Conservation (phyloP, 768 basidiomycete genomes). For the Mycena maculata region DNA sequence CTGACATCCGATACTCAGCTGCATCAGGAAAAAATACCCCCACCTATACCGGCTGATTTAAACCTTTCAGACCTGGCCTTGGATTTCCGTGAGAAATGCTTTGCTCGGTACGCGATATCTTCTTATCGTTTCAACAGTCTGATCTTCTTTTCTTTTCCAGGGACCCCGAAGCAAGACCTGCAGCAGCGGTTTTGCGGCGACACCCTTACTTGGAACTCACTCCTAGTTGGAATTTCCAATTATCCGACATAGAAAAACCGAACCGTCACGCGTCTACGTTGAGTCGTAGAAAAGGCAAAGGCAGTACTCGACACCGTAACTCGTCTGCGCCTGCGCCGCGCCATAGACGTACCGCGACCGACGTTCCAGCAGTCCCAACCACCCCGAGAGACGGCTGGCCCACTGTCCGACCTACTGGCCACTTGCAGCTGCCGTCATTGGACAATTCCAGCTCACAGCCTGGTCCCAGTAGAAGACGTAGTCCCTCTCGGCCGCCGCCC, state of each 20-base stretch:
- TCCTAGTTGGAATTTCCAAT: slow-evolving; percentile 58
- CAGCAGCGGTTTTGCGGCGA: slow-evolving; percentile 68
- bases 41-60: slow-evolving; percentile 81
- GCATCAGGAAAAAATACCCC: slow-evolving; percentile 71
- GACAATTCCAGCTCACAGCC: slow-evolving; percentile 13
- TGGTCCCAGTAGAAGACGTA: background rate
- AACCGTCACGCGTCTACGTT: background rate
- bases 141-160: slow-evolving; percentile 47
- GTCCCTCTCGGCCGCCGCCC: slow-evolving; percentile 21
- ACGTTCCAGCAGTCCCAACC: slow-evolving; percentile 25
- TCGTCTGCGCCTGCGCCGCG: slow-evolving; percentile 33
- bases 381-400: background rate
- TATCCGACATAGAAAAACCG: slow-evolving; percentile 35
- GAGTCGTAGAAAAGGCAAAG: slow-evolving; percentile 2
- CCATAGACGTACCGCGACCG: slow-evolving; percentile 24
- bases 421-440: slow-evolving; percentile 16
- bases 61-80: slow-evolving; percentile 68
- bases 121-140: background rate
- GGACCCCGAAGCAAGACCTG: slow-evolving; percentile 77
- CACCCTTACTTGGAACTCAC: slow-evolving; percentile 75
- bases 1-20: slow-evolving; percentile 55
- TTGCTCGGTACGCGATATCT: slow-evolving; percentile 67
- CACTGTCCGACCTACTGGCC: slow-evolving; percentile 19
- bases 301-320: slow-evolving; percentile 24
- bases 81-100: slow-evolving; percentile 82